These are phyloP conservation scores for Bullera alba DNA, from an alignment of 768 basidiomycete species.

Conservation along the genomic window DNA sequence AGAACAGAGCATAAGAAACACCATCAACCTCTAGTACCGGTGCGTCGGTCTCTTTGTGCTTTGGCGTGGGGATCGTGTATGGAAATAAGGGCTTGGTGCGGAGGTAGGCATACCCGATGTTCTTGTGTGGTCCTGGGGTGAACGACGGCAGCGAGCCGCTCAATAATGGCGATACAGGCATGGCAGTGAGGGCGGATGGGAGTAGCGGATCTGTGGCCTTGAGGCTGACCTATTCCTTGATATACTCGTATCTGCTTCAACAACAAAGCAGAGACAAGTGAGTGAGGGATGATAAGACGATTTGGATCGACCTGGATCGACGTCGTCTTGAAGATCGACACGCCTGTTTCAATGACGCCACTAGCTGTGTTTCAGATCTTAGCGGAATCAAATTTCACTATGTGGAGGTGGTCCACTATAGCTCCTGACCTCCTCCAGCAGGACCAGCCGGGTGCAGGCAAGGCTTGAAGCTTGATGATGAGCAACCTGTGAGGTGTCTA, in stretches of 20 bases:
- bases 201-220: too few species aligned
- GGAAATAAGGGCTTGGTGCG: slow-evolving; percentile 8
- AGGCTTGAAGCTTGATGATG: too few species aligned
- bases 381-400: too few species aligned
- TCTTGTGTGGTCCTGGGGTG: slow-evolving; percentile 15
- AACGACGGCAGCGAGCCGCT: slow-evolving; percentile 16
- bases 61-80: slow-evolving; percentile 11
- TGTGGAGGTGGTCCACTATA: too few species aligned
- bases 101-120: slow-evolving; percentile 23
- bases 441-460: too few species aligned
- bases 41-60: not conserved
- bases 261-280: not conserved
- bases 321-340: too few species aligned
- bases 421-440: too few species aligned
- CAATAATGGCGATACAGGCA: slow-evolving; percentile 19
- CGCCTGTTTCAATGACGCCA: too few species aligned
- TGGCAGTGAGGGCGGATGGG: too few species aligned
- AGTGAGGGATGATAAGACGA: not conserved
- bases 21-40: slow-evolving; percentile 14
- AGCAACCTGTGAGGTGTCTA: too few species aligned
- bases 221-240: not conserved
- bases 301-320: too few species aligned
- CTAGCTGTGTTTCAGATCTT: too few species aligned
- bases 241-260: not conserved
- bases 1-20: slow-evolving; percentile 28